Evolutionary conservation across 768 basidiomycete species (phyloP), one percentile per base, ranked within the genome.

Genomic region (Macrolepiota fuliginosa): DNA sequence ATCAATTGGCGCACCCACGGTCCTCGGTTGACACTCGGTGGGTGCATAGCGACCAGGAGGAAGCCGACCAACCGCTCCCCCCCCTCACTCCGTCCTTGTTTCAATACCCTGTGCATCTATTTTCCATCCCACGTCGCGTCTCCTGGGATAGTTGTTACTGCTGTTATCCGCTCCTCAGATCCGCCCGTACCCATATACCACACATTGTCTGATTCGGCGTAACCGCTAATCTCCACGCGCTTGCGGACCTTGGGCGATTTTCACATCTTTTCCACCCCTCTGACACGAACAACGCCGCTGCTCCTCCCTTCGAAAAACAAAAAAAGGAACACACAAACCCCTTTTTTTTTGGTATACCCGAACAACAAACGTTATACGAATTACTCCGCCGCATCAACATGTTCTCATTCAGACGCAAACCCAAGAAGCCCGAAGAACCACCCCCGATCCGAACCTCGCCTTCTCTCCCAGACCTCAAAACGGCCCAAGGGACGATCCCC

Each of bases 381-480:
- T 32, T 7, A 32, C 29, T 32, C 29, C 29, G 29, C 7, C 47
- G 29, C 57, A 40, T 46, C 54, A 37, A 60, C 58, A 92, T 92
- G 89, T 91, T 91, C 73, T 86, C 85, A 56, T 88, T 89, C 69
- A 87, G 90, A 63, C 85, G 89, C 67, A 90, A 86, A 73, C 79
- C 83, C 62, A 85, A 79, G 77, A 78, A 81, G 74, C 74, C 72
- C 67, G 76, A 81, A 67, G 73, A 79, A 45, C 65, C 75, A 1
- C 74, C 79, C 37, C 75, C 76, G 63, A 79, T 93, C 56, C 87
- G 85, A 68, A 80, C 86, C n/a, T 91, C 90, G 42, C 89, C 91
- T 7, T 93, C 91, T 54, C 82, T 94, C 39, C 92, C 92, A 61
- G 86, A 91, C 69, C 82, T 94, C 66, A 81, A 77, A 56, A 42